Evolutionary conservation across 306 rosid species (phyloP), one percentile per base, ranked within the genome.

Genomic region (Gastrolobium villosum): DNA sequence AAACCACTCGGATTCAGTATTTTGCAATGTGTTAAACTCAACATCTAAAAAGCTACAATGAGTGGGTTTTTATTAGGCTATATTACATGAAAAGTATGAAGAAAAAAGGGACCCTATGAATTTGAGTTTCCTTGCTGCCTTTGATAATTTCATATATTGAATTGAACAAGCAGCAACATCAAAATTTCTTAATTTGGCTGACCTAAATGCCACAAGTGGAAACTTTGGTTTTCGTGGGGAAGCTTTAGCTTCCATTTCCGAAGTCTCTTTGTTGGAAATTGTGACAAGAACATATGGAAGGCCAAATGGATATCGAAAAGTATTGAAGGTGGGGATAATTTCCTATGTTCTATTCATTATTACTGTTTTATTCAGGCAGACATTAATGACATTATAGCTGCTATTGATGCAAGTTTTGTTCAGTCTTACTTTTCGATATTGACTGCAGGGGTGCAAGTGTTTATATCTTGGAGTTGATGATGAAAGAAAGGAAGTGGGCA

Each of bases 181-280:
- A 56, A 95, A 95, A 83, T 88, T 85, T 75, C 90, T 80, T 20
- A 78, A 74, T 83, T 85, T 81, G 74, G 81, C 75, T 75, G 91
- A 84, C 81, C 73, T 62, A 81, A 78, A 87, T 81, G 67, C 81
- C 56, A 79, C 75, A 28, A 77, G 82, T 48, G 81, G 56, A 81
- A 87, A 84, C 85, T 93, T 93, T n/a, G 99, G 98, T 63, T 95
- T 86, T 70, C 91, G 91, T 54, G 99, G 99, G 77, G 97, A 95
- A 81, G 90, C 98, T 72, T 81, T 95, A 88, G 98, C 99, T 83
- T 95, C 98, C 75, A 91, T 95, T 80, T 91, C 97, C 1, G 97
- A 93, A 43, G 78, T 93, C 20, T 90, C 99, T 3, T 75, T 95
- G 86, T 69, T 93, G 83, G 98, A 95, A 83, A 88, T 95, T 65